Conservation (phyloP, 495 filamentous ascomycete species). For the Lasiosphaeris hirsuta region DNA sequence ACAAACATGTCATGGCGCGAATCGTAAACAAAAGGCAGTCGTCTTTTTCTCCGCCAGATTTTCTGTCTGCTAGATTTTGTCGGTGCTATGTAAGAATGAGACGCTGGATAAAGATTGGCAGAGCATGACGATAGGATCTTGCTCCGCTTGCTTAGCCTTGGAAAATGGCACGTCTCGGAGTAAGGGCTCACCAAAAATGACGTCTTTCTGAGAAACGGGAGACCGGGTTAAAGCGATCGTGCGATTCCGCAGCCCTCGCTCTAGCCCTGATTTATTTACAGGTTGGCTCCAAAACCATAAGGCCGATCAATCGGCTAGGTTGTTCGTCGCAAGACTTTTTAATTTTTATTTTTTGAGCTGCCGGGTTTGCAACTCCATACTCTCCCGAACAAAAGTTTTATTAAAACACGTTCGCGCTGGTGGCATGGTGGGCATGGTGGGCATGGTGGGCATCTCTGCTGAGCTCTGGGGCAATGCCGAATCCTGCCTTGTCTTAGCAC, state of each 20-base stretch:
- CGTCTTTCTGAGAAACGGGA: neutral
- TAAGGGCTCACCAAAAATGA: conserved; percentile 1
- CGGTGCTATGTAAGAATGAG: neutral
- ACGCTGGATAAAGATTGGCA: conserved; percentile 4
- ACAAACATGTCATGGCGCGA: conserved; percentile 22
- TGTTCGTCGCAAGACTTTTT: neutral
- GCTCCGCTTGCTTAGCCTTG: conserved; percentile 7
- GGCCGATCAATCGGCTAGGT: neutral
- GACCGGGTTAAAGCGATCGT: neutral
- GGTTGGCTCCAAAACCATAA: neutral
- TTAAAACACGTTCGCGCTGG: neutral
- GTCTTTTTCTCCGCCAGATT: neutral
- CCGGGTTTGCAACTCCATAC: conserved; percentile 3
- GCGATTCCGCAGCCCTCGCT: neutral
- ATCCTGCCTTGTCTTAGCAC: neutral
- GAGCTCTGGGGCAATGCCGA: too few relatives aligned
- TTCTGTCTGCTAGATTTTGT: neutral
- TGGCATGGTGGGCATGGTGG: too few relatives aligned
- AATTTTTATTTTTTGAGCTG: too few relatives aligned
- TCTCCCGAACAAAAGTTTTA: neutral
- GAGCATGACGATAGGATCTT: conserved; percentile 1
- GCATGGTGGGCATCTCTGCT: too few relatives aligned
- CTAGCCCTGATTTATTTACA: conserved; percentile 1
- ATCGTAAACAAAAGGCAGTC: neutral
- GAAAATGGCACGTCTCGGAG: conserved; percentile 1